A percentile compares a stretch with the other conserved stretches of the same genome.
Evolutionary conservation across 345 rosid species (phyloP).

Genomic region (Hibiscus syriacus): DNA sequence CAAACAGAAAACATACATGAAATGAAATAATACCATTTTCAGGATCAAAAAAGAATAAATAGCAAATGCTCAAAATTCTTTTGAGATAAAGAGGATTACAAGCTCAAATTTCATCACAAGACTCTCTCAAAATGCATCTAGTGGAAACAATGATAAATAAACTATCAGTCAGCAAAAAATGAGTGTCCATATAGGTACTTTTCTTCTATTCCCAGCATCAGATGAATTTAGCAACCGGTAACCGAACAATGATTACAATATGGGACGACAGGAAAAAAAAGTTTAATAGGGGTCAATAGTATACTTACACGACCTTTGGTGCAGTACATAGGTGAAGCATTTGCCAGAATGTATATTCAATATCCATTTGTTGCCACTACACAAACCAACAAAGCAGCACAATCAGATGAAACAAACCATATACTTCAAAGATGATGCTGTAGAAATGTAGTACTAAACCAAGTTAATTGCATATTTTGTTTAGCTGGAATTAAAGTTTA

Average conservation of each 20-base stretch:
- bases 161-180: not conserved
- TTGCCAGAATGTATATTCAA: slow-evolving; percentile 99
- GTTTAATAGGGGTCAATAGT: not conserved
- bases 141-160: not conserved
- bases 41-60: not conserved
- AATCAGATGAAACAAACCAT: not conserved
- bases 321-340: slow-evolving; percentile 97
- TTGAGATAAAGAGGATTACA: not conserved
- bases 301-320: slow-evolving; percentile 94
- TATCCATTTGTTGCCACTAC: slow-evolving; percentile 99
- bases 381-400: slow-evolving; percentile 20
- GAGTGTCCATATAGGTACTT: not conserved
- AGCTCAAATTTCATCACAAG: not conserved
- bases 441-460: not conserved
- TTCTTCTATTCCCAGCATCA: not conserved
- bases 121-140: not conserved
- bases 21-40: not conserved
- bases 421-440: not conserved
- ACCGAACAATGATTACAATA: not conserved
- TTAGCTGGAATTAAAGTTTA: not conserved
- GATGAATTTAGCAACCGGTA: not conserved
- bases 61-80: not conserved
- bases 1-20: not conserved
- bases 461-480: not conserved
- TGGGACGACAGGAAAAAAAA: not conserved